phyloP scores from a whole-genome alignment of 768 basidiomycete genomes.

The Tubosaeta sp. region DNA sequence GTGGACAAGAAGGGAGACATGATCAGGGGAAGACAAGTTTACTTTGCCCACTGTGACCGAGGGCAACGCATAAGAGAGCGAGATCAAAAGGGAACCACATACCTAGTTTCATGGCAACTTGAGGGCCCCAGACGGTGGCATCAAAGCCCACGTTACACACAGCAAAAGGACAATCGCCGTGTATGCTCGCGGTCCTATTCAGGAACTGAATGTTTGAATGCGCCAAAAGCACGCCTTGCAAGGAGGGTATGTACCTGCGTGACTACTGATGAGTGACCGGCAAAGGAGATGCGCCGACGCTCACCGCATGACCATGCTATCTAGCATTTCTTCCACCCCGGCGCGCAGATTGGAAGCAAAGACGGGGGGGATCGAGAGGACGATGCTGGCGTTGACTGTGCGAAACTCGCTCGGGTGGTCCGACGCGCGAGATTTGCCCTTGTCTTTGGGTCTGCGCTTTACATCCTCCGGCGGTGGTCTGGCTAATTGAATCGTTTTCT shows the following conservation, averaged over 20 bases:
- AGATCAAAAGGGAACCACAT: conserved; percentile 22
- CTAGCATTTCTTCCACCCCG: conserved; percentile 86
- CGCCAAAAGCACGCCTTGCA: conserved; percentile 81
- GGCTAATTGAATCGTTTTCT: background rate
- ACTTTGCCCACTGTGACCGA: conserved; percentile 67
- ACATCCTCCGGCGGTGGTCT: conserved; percentile 7
- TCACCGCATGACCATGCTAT: conserved; percentile 94
- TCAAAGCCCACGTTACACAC: conserved; percentile 74
- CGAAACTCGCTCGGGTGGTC: conserved; percentile 50
- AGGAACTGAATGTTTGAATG: conserved; percentile 77
- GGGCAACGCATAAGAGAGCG: background rate
- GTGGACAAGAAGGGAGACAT: conserved; percentile 84
- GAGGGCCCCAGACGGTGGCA: conserved; percentile 86
- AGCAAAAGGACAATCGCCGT: conserved; percentile 82
- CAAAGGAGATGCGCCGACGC: conserved; percentile 16
- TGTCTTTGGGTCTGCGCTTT: conserved; percentile 27
- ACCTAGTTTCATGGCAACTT: conserved; percentile 78
- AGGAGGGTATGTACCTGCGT: conserved; percentile 78
- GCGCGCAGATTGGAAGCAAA: conserved; percentile 68
- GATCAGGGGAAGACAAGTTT: conserved; percentile 87
- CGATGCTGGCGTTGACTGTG: conserved; percentile 58
- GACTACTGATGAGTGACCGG: conserved; percentile 2
- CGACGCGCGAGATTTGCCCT: conserved; percentile 34
- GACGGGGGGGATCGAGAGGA: conserved; percentile 75
- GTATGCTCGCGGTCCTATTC: conserved; percentile 59